These are phyloP conservation scores for Colletotrichum tropicicola DNA, from an alignment of 2,329 filamentous ascomycete species.

Conservation along the genomic window DNA sequence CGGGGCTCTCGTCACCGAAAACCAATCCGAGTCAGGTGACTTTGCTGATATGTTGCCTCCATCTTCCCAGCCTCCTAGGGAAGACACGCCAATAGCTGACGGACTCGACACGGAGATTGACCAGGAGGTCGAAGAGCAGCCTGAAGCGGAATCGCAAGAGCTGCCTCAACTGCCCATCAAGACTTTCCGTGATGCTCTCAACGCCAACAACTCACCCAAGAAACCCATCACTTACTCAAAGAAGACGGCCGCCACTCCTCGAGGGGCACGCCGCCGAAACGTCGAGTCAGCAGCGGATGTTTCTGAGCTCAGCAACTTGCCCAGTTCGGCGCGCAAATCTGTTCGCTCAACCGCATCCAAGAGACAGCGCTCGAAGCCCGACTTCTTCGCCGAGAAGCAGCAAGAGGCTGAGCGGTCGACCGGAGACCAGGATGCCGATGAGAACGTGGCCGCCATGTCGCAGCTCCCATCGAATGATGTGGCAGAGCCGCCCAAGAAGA, in stretches of 20 bases:
- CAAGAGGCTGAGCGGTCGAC: constrained; percentile 31
- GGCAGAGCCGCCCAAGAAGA: too few relatives aligned
- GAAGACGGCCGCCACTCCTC: constrained; percentile 38
- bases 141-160: not conserved
- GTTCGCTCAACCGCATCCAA: constrained; percentile 50
- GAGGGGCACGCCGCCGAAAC: not conserved
- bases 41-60: constrained; percentile 15
- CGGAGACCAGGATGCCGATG: constrained; percentile 17
- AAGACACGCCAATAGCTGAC: constrained; percentile 4
- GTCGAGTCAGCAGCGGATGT: constrained; percentile 15
- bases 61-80: constrained; percentile 18
- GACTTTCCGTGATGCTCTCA: not conserved
- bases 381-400: constrained; percentile 49
- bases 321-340: constrained; percentile 21
- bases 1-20: not conserved
- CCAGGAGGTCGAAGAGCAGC: not conserved
- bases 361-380: constrained; percentile 49
- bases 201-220: constrained; percentile 27
- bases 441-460: too few relatives aligned
- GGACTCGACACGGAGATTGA: constrained; percentile 38
- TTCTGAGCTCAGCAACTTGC: constrained; percentile 26
- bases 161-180: constrained; percentile 7
- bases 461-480: too few relatives aligned
- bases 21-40: not conserved
- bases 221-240: constrained; percentile 42